These are phyloP conservation scores for Puccinia hordei DNA, from an alignment of 1,284 basidiomycete genomes.

Conservation along the genomic window DNA sequence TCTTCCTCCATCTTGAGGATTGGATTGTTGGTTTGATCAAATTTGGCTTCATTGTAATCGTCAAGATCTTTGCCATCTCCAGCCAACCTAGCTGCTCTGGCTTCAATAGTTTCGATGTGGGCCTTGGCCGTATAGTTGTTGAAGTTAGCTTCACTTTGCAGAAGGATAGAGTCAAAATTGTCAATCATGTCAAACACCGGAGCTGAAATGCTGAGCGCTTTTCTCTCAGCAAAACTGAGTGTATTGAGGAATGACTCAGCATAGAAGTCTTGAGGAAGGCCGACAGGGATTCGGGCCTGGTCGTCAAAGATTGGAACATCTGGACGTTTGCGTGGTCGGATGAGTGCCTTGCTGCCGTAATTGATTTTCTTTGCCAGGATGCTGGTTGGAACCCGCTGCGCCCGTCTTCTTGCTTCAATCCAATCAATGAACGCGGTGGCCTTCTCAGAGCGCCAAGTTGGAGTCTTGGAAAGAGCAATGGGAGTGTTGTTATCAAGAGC, in stretches of 20 bases:
- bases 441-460: slow-evolving; percentile 32
- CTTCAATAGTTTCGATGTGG: background rate
- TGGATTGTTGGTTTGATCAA: background rate
- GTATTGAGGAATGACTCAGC: background rate
- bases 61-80: background rate
- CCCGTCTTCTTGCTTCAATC: slow-evolving; percentile 14
- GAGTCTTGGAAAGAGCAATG: background rate
- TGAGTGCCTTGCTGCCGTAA: background rate
- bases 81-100: background rate
- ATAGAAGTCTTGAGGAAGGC: slow-evolving; percentile 38
- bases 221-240: slow-evolving; percentile 18
- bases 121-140: background rate
- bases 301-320: background rate
- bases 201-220: background rate
- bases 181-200: slow-evolving; percentile 7
- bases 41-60: background rate
- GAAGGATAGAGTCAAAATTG: slow-evolving; percentile 14
- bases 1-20: slow-evolving; percentile 20
- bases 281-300: slow-evolving; percentile 27
- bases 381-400: slow-evolving; percentile 4
- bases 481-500: background rate
- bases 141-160: background rate
- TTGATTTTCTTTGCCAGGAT: background rate
- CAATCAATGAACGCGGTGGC: slow-evolving; percentile 39
- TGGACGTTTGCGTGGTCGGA: slow-evolving; percentile 24